Base-by-base conservation (phyloP, 768 basidiomycete species). In the Termitomyces sp. region DNA sequence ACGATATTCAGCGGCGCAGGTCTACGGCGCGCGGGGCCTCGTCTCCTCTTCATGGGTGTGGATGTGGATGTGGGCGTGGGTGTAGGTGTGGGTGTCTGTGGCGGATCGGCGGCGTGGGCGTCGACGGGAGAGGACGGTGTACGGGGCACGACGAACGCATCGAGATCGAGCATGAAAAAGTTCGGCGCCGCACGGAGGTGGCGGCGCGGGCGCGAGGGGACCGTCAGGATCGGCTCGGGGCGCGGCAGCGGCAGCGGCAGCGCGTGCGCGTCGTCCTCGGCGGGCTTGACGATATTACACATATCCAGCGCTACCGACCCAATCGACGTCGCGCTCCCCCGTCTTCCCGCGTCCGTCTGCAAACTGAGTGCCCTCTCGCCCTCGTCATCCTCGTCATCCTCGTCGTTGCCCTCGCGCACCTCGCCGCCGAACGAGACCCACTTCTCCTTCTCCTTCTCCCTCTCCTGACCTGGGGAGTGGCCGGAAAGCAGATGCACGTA, bases 401-500 rank as follows among this genome's bases (percentile, higher is more conserved):
- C 34, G 22, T 59, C 65, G 40, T 62, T 59, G 6, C 63, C 65
- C 46, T 64, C 62, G 46, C 68, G 69, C n/a, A 64, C 64, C 47
- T 67, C 67, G 10, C 65, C 68, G 12, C 67, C 70, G 55, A 82
- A 79, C 22, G 71, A 70, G 24, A 81, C 76, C 75, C 81, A 84
- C 37, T 71, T 72, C n/a, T 67, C 68, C 49, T 63, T 60, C n/a
- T n/a, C n/a, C n/a, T n/a, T n/a, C n/a, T n/a, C n/a, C n/a, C n/a
- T n/a, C n/a, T n/a, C n/a, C n/a, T n/a, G n/a, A n/a, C n/a, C n/a
- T n/a, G n/a, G 32, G 66, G 69, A 13, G 34, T 51, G 45, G 26
- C 73, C 76, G 44, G 70, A 73, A 32, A 91, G 76, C 9, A 91
- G 78, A 56, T 82, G 85, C 14, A 78, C 74, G 61, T 84, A 88